These are phyloP conservation scores for Albatrellus ellisii DNA, from an alignment of 768 basidiomycete genomes.

Conservation along the genomic window DNA sequence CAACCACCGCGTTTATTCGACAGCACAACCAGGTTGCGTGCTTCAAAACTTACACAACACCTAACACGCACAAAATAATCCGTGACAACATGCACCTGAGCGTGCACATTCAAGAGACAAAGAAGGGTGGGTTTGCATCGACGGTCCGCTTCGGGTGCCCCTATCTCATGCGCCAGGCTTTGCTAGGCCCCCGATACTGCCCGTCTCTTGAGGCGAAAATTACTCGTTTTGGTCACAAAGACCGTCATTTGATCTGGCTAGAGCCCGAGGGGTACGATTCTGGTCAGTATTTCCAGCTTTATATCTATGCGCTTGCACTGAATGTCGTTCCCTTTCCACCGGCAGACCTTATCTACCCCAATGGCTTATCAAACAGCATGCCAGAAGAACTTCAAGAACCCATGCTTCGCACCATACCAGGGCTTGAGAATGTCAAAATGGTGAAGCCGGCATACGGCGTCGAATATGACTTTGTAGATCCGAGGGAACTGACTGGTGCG, in stretches of 20 bases:
- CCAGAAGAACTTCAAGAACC: slow-evolving; percentile 76
- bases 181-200: slow-evolving; percentile 76
- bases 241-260: slow-evolving; percentile 68
- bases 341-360: slow-evolving; percentile 78
- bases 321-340: neutral
- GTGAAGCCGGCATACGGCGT: slow-evolving; percentile 83
- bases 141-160: neutral
- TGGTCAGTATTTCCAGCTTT: slow-evolving; percentile 25
- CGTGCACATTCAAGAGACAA: slow-evolving; percentile 80
- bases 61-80: slow-evolving; percentile 62
- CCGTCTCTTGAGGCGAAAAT: slow-evolving; percentile 87
- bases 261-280: slow-evolving; percentile 91
- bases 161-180: neutral
- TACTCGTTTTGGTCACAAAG: slow-evolving; percentile 60
- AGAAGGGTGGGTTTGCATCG: slow-evolving; percentile 41
- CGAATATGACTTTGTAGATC: slow-evolving; percentile 86
- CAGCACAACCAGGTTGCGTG: slow-evolving; percentile 67
- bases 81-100: slow-evolving; percentile 64
- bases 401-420: slow-evolving; percentile 76
- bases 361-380: slow-evolving; percentile 79
- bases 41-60: slow-evolving; percentile 61
- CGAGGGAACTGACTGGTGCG: slow-evolving; percentile 64
- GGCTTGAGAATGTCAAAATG: slow-evolving; percentile 76
- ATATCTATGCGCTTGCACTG: neutral
- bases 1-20: neutral